Base-by-base conservation (phyloP, 1,284 basidiomycete genomes). In the Trametes hirsuta region DNA sequence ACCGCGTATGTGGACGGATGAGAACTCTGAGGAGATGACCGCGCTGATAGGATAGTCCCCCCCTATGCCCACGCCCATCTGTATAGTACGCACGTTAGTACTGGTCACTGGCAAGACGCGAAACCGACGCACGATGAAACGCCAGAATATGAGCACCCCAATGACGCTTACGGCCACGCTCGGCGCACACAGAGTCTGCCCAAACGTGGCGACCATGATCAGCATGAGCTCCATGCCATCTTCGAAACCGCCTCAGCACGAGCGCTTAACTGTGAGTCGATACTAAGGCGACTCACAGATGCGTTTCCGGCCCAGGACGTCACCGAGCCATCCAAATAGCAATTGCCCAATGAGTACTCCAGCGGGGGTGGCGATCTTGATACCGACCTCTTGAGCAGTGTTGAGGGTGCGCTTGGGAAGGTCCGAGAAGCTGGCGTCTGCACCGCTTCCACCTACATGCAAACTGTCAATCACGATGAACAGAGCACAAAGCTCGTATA, bases 21-120 rank as follows among this genome's bases (percentile, higher is more conserved):
- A 87, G 68, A 93, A 94, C 71, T 95, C 93, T 36, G 85, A 88
- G 4, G 85, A 83, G 62, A 89, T 88, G 62, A 87, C 82, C 1
- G 87, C 85, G 50, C 77, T 81, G 3, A 89, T 73, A 22, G 87
- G 87, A 65, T 89, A 89, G 67, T 88, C 86, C 44, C 92, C 93
- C 34, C 91, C 87, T 25, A 90, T 87, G 2, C 88, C 88, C 5
- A 91, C 69, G 1, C 88, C 89, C 80, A 84, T 84, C 82, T 84
- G n/a, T 71, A 12, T 2, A 41, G 10, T 34, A 3, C 72, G 62
- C 4, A 50, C 8, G 18, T 25, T 30, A 47, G 18, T 1, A 21
- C 9, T 21, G 40, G 42, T 25, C 14, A 18, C 34, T 34, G 4
- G 9, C 6, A n/a, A 53, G 12, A 15, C 9, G 6, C 8, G 34